These are phyloP conservation scores for Lachancea cidri DNA, from an alignment of 805 yeast genomes.

Conservation along the genomic window DNA sequence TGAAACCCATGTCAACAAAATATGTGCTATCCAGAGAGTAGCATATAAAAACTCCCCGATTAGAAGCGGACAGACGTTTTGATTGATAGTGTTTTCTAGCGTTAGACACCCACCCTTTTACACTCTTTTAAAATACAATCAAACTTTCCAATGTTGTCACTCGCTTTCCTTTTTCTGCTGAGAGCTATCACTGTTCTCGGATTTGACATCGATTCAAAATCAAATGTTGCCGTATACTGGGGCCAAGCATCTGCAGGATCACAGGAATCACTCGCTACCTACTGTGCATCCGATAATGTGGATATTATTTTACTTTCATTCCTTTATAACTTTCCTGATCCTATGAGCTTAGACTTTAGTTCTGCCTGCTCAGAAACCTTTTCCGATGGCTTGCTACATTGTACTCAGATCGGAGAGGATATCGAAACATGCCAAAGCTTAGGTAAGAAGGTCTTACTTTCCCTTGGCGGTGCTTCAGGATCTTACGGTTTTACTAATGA, in stretches of 20 bases:
- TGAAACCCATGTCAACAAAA: not conserved
- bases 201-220: constrained; percentile 37
- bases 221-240: constrained; percentile 80
- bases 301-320: constrained; percentile 73
- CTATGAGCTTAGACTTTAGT: constrained; percentile 51
- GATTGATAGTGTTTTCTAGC: not conserved
- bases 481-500: constrained; percentile 84
- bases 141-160: constrained; percentile 1
- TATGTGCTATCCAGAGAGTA: not conserved
- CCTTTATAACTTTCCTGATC: constrained; percentile 53
- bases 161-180: not conserved
- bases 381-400: constrained; percentile 40
- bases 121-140: not conserved
- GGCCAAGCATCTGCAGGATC: constrained; percentile 77
- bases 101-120: not conserved
- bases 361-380: constrained; percentile 39
- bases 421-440: constrained; percentile 67
- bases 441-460: constrained; percentile 75
- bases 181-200: constrained; percentile 15
- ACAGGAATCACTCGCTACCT: constrained; percentile 41
- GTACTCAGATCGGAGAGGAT: constrained; percentile 57
- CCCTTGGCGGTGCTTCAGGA: constrained; percentile 71
- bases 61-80: not conserved
- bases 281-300: constrained; percentile 65
- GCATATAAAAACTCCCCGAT: not conserved